A percentile compares a stretch with the other conserved stretches of the same genome.
Evolutionary conservation across 495 filamentous ascomycete species (phyloP).

Genomic region (Parathielavia hyrcaniae): DNA sequence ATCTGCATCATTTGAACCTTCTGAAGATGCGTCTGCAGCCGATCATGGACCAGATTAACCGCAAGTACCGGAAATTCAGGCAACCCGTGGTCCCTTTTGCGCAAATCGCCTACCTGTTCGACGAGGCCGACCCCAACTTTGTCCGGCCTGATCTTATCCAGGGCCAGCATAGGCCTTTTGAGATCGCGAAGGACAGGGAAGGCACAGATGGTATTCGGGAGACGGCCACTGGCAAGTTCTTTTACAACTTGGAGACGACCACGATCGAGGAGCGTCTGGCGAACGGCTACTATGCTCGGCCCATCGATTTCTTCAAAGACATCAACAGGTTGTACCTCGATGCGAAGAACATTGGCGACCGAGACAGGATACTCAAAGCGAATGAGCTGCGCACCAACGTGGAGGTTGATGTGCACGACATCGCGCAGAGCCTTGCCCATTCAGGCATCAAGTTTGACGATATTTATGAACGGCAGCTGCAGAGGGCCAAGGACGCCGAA

Average conservation of each 20-base stretch:
- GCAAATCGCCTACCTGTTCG: constrained; percentile 69
- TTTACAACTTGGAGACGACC: constrained; percentile 87
- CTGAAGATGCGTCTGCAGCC: constrained; percentile 83
- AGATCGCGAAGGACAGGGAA: constrained; percentile 65
- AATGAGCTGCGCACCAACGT: constrained; percentile 88
- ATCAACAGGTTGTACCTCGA: constrained; percentile 78
- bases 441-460: constrained; percentile 41
- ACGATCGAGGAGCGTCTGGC: constrained; percentile 91
- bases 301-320: constrained; percentile 80
- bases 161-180: constrained; percentile 62
- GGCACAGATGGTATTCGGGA: constrained; percentile 67
- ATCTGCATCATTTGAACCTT: constrained; percentile 71
- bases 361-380: constrained; percentile 70
- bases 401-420: constrained; percentile 74
- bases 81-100: constrained; percentile 66
- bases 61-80: constrained; percentile 75
- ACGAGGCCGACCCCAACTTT: constrained; percentile 73
- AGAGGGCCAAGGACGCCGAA: constrained; percentile 57
- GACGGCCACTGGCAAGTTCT: constrained; percentile 68
- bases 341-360: constrained; percentile 66
- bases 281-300: constrained; percentile 89
- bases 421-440: constrained; percentile 54
- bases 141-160: constrained; percentile 68
- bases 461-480: constrained; percentile 65
- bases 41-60: constrained; percentile 91